Conservation (phyloP, 257 asterid species). For the Pogostemon cablin region DNA sequence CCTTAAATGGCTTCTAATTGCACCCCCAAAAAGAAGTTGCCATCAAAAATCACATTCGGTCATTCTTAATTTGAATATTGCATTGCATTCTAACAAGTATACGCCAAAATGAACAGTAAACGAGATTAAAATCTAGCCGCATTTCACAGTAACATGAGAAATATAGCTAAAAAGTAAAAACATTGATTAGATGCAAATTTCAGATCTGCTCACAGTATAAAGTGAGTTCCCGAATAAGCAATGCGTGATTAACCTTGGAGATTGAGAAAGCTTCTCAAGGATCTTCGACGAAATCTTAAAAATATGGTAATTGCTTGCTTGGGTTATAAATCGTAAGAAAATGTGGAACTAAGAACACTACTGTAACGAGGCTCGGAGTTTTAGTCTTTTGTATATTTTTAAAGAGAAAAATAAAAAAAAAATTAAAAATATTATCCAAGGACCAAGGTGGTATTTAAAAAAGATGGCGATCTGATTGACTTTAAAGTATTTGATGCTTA, state of each 20-base stretch:
- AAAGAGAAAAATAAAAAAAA: too few relatives aligned
- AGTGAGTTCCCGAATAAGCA: neutral
- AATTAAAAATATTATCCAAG: too few relatives aligned
- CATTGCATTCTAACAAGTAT: conserved; percentile 28
- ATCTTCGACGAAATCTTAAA: conserved; percentile 21
- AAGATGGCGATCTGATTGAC: too few relatives aligned
- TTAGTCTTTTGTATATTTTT: too few relatives aligned
- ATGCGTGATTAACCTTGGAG: conserved; percentile 42
- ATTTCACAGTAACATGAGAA: conserved; percentile 22
- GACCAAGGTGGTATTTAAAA: too few relatives aligned
- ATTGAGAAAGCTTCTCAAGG: conserved; percentile 23
- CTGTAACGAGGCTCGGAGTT: neutral
- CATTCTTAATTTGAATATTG: conserved; percentile 16
- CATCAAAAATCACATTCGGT: conserved; percentile 8
- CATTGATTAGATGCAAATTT: neutral
- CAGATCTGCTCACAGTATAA: conserved; percentile 34
- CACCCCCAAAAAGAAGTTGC: conserved; percentile 1
- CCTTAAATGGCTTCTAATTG: conserved; percentile 19
- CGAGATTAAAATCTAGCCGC: conserved; percentile 31
- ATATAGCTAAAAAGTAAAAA: conserved; percentile 1
- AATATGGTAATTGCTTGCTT: neutral
- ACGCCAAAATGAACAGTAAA: conserved; percentile 12
- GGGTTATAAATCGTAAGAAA: conserved; percentile 2
- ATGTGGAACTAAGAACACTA: conserved; percentile 2
- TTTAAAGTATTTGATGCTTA: too few relatives aligned